phyloP scores from a whole-genome alignment of 2,329 filamentous ascomycete genomes.

The Fusarium zealandicum region DNA sequence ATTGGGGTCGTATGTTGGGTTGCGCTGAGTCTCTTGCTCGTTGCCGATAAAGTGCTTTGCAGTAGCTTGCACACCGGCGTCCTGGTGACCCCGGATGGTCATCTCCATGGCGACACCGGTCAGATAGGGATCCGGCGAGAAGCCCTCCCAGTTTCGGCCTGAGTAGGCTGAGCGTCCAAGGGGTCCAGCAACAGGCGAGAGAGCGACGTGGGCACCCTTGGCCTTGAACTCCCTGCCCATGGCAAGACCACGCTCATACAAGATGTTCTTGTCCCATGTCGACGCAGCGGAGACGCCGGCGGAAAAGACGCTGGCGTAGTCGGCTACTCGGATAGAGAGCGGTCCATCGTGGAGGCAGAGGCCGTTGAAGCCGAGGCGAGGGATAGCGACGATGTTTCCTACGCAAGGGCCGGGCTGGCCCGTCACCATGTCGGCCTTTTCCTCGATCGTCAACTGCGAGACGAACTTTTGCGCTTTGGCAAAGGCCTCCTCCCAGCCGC shows the following conservation, averaged over 20 bases:
- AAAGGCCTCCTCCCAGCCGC: slow-evolving; percentile 48
- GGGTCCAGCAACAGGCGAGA: slow-evolving; percentile 53
- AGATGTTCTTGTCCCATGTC: slow-evolving; percentile 74
- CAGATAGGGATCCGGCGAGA: slow-evolving; percentile 71
- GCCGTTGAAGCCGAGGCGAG: slow-evolving; percentile 52
- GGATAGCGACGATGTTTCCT: slow-evolving; percentile 49
- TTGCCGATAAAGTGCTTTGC: slow-evolving; percentile 51
- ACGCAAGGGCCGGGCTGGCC: slow-evolving; percentile 46
- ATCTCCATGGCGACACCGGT: slow-evolving; percentile 60
- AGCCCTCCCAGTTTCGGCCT: slow-evolving; percentile 72
- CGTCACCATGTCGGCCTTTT: slow-evolving; percentile 47
- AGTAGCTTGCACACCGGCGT: slow-evolving; percentile 49
- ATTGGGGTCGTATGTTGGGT: slow-evolving; percentile 38
- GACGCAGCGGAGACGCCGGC: slow-evolving; percentile 68
- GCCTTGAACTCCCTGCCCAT: slow-evolving; percentile 68
- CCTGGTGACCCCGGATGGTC: slow-evolving; percentile 46
- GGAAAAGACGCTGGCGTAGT: slow-evolving; percentile 55
- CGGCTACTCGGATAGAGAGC: slow-evolving; percentile 42
- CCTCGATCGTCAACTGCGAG: slow-evolving; percentile 40
- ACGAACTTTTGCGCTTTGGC: slow-evolving; percentile 48
- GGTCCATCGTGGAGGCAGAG: slow-evolving; percentile 52
- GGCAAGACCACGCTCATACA: slow-evolving; percentile 65
- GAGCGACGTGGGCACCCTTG: slow-evolving; percentile 76
- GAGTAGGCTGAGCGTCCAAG: slow-evolving; percentile 52
- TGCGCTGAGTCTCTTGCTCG: slow-evolving; percentile 47